Evolutionary conservation across 2,329 filamentous ascomycete species (phyloP), one percentile per base, ranked within the genome.

Genomic region (Monosporascus sp.): DNA sequence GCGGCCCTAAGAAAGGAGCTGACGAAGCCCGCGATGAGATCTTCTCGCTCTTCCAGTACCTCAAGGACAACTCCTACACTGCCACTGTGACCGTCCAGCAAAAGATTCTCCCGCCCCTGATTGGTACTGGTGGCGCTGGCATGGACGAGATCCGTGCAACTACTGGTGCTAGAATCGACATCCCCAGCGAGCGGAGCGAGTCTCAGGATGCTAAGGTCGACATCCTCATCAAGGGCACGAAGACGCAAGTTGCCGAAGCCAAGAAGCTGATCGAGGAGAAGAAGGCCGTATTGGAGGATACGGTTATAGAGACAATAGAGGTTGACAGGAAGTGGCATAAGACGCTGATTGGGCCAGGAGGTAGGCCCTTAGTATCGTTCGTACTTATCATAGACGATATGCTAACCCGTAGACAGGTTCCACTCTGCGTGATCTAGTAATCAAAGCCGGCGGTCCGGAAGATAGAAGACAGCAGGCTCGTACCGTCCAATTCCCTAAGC

Each of bases 241-340:
- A 96, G 76, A 78, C 88, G 61, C 88, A 94, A 68, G 94, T 99
- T 49, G 86, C 91, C 48, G 88, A 92, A 61, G 93, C 94, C 5
- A 94, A 94, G 81, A 94, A 94, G 75, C 75, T 94, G 49, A 80
- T 99, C 24, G 85, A 93, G 70, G 88, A 94, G 73, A 91, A 92
- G 74, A 87, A 88, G 52, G 87, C 86, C 56, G 79, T 91, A 20
- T 97, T 97, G 62, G 91, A 97, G 64, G 86, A 94, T 60, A 96
- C 90, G n/a, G 80, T 97, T 49, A 84, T 86, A 17, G 86, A 87
- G 74, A 91, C 85, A 14, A 78, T 99, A 48, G 88, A 95, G 37
- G 85, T 99, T n/a, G 92, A 97, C 62, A 89, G 91, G 76, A 96
- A 95, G 77, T 85, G 94, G 72, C 94, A 99, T 75, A 86, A 88